Evolutionary conservation across 257 asterid species (phyloP), one percentile per base, ranked within the genome.

Genomic region (Solanum chaucha): DNA sequence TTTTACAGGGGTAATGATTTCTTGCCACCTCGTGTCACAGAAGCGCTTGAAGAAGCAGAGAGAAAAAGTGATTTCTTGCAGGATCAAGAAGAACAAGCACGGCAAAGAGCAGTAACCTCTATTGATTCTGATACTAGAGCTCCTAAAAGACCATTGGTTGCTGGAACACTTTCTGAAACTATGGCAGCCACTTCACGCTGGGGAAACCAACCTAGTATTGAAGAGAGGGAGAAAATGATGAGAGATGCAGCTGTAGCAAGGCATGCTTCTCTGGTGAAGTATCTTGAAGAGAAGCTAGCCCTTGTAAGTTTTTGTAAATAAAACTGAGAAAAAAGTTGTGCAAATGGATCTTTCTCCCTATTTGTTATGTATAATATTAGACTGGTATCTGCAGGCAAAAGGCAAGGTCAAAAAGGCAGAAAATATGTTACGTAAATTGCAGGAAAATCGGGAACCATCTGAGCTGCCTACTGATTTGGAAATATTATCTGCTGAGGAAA

Each of bases 151-250:
- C 95, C 91, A 59, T 91, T 95, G 87, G 93, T 97, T 92, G 99
- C 99, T 30, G 99, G 99, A 61, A 97, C 99, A 72, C 97, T 97
- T 87, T 90, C 96, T n/a, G 98, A 95, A 92, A 95, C 98, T 9
- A 61, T 93, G 88, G 98, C 98, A 70, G 99, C 99, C 86, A 94
- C 95, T 71, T 89, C 96, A 68, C 92, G 91, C 28, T 97, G 99
- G 99, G 94, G 91, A 68, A 92, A 86, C 90, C 88, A 90, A 83
- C 92, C 93, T 17, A 88, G 87, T 88, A 83, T 65, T 89, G 90
- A 91, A 74, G 98, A 95, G 81, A 68, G 88, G 61, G 93, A 94
- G 93, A 92, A 94, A 91, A 95, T 92, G 97, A 93, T 81, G 98
- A 95, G 88, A 88, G 99, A 97, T 65, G 85, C 87, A 61, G 96